phyloP scores from a whole-genome alignment of 139 green algal species.

The Parachlorella kessleri region DNA sequence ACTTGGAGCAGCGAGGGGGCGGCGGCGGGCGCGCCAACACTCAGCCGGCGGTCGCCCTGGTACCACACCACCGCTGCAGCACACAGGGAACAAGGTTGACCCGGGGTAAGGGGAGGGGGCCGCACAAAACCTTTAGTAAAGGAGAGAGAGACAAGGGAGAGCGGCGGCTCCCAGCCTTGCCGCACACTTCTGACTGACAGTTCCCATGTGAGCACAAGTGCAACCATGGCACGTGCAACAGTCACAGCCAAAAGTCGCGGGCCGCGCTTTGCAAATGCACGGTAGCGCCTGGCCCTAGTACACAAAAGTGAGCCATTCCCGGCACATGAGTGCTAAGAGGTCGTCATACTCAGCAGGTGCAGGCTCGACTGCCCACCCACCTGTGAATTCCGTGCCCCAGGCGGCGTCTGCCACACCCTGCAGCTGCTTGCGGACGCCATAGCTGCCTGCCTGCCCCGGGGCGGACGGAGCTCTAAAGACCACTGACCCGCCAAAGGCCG shows the following conservation, averaged over 20 bases:
- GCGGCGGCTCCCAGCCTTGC: too few species aligned
- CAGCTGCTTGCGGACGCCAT: conserved; percentile 8
- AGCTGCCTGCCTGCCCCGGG: neutral
- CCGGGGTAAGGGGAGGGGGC: neutral
- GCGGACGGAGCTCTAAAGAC: conserved; percentile 4
- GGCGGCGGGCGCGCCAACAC: too few species aligned
- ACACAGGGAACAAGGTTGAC: neutral
- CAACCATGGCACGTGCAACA: neutral
- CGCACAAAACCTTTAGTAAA: too few species aligned
- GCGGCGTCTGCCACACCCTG: neutral
- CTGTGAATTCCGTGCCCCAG: conserved; percentile 11
- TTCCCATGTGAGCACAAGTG: neutral
- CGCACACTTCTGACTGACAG: neutral
- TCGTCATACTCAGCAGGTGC: neutral
- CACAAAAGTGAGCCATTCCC: neutral
- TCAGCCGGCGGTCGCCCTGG: neutral
- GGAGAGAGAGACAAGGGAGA: too few species aligned
- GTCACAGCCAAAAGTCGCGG: neutral
- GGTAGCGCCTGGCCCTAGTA: neutral
- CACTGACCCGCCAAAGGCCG: conserved; percentile 2
- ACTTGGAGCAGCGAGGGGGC: too few species aligned
- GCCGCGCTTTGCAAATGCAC: neutral
- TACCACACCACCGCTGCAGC: neutral
- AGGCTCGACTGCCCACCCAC: neutral
- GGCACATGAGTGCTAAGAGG: neutral